Conservation (phyloP, 768 basidiomycete species). For the Russula lepida region DNA sequence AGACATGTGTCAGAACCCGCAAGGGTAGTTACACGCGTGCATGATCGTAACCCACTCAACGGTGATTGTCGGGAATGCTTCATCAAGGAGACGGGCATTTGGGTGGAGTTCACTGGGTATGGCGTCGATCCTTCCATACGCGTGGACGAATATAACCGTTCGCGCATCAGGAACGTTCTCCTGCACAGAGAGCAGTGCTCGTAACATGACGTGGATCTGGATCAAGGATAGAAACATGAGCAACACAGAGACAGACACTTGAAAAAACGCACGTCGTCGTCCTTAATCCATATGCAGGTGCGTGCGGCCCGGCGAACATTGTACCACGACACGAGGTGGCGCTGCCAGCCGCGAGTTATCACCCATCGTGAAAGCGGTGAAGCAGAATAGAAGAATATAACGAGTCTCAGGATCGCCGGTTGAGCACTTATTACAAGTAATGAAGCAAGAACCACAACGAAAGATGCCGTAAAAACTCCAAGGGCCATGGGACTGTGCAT, state of each 20-base stretch:
- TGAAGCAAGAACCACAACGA: slow-evolving; percentile 4
- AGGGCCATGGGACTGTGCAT: slow-evolving; percentile 14
- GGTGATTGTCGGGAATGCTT: slow-evolving; percentile 21
- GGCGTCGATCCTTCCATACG: slow-evolving; percentile 12
- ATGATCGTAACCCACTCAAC: slow-evolving; percentile 11
- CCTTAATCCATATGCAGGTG: slow-evolving; percentile 21
- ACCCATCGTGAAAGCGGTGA: slow-evolving; percentile 10
- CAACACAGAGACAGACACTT: background rate
- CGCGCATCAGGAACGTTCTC: slow-evolving; percentile 17
- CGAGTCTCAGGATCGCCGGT: slow-evolving; percentile 4
- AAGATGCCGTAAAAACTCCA: slow-evolving; percentile 15
- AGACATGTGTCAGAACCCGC: background rate
- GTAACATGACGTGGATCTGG: slow-evolving; percentile 20
- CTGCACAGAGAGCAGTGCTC: slow-evolving; percentile 18
- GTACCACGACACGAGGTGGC: slow-evolving; percentile 13
- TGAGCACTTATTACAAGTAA: slow-evolving; percentile 14
- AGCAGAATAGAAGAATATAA: slow-evolving; percentile 5
- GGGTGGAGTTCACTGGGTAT: slow-evolving; percentile 21
- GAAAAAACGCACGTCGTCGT: slow-evolving; percentile 14
- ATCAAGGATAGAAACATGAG: background rate
- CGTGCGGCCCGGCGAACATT: slow-evolving; percentile 13
- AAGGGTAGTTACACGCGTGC: background rate
- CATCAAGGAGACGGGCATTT: slow-evolving; percentile 20
- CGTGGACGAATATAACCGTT: slow-evolving; percentile 19
- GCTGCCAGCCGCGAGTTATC: background rate